phyloP scores from a whole-genome alignment of 2,329 filamentous ascomycete species.

The Neonectria coccinea region DNA sequence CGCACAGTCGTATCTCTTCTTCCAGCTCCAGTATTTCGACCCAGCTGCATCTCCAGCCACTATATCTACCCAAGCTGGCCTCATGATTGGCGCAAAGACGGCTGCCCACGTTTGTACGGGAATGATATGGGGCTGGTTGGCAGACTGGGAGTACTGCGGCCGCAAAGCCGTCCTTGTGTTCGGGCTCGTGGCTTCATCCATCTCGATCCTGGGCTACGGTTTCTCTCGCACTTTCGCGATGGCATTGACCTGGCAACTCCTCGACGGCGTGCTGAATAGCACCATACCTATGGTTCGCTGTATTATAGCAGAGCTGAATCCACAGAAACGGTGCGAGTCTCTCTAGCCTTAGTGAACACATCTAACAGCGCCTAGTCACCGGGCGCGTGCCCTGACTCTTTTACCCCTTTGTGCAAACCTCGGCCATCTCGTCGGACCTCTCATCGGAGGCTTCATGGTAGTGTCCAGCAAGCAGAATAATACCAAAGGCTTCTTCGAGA shows the following conservation, averaged over 20 bases:
- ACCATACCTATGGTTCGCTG: background rate
- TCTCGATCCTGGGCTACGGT: background rate
- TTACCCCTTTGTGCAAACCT: background rate
- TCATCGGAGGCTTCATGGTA: background rate
- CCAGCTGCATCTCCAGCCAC: background rate
- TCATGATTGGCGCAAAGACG: background rate
- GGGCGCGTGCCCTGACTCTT: constrained; percentile 2
- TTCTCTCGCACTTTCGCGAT: background rate
- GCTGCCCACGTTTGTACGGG: background rate
- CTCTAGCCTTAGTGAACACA: background rate
- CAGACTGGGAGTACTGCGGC: constrained; percentile 3
- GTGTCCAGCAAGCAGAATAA: background rate
- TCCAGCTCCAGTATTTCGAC: constrained; percentile 2
- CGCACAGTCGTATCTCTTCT: background rate
- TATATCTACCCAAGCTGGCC: background rate
- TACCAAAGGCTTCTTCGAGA: background rate
- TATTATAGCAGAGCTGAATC: constrained; percentile 2
- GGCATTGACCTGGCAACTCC: background rate
- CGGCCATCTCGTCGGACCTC: background rate
- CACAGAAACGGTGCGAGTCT: background rate
- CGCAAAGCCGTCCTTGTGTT: background rate
- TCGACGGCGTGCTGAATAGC: background rate
- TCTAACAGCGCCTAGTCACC: background rate
- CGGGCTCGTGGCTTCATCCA: background rate
- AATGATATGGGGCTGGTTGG: background rate